Conservation (phyloP, 805 yeast genomes). For the Debaryomyces castellii region DNA sequence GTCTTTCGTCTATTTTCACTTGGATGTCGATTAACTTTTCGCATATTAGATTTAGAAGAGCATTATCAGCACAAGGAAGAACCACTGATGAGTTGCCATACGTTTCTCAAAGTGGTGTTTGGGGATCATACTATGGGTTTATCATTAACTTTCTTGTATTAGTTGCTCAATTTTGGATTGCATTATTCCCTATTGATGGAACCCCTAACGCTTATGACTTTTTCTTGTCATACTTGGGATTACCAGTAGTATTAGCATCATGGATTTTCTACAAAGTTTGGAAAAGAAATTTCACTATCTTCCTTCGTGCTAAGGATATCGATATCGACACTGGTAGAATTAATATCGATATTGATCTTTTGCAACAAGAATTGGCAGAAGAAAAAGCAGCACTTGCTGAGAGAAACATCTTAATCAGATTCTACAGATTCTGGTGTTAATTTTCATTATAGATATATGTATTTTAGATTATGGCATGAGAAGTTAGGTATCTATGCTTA, state of each 20-base stretch:
- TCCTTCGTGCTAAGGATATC: slow-evolving; percentile 27
- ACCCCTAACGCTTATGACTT: slow-evolving; percentile 30
- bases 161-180: slow-evolving; percentile 66
- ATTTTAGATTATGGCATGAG: slow-evolving; percentile 1
- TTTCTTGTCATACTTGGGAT: slow-evolving; percentile 32
- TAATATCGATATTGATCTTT: slow-evolving; percentile 29
- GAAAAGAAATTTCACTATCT: slow-evolving; percentile 24
- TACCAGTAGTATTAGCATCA: slow-evolving; percentile 27
- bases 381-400: slow-evolving; percentile 26
- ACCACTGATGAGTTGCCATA: slow-evolving; percentile 14
- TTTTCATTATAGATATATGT: background rate
- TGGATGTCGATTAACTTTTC: slow-evolving; percentile 15
- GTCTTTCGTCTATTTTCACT: slow-evolving; percentile 16
- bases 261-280: slow-evolving; percentile 32
- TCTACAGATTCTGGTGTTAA: slow-evolving; percentile 30
- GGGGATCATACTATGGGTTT: slow-evolving; percentile 54
- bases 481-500: slow-evolving; percentile 15
- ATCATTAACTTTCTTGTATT: slow-evolving; percentile 49
- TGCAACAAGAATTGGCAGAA: slow-evolving; percentile 36
- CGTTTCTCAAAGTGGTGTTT: slow-evolving; percentile 26
- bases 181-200: slow-evolving; percentile 56
- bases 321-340: slow-evolving; percentile 37
- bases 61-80: slow-evolving; percentile 11
- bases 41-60: slow-evolving; percentile 11
- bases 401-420: slow-evolving; percentile 23